These are phyloP conservation scores for Zangia roseola DNA, from an alignment of 768 basidiomycete genomes.

Conservation along the genomic window DNA sequence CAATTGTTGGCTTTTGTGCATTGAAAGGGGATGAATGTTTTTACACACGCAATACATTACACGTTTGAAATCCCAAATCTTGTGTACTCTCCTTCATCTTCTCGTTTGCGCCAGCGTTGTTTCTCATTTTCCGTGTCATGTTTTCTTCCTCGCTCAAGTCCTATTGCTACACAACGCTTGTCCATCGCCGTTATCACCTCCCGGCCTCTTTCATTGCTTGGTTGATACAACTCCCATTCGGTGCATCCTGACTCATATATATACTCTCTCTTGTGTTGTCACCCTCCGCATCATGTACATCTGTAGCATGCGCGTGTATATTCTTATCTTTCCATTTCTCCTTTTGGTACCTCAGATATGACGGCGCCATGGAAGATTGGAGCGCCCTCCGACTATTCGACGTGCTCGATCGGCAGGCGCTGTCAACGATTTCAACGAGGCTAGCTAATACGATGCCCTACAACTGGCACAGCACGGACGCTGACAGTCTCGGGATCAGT, in stretches of 20 bases:
- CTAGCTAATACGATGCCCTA: no score
- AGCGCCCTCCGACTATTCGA: no score
- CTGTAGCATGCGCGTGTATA: slow-evolving; percentile 46
- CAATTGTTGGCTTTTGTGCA: slow-evolving; percentile 28
- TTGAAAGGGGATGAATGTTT: slow-evolving; percentile 16
- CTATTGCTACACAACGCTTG: background rate
- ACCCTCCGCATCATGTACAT: slow-evolving; percentile 3
- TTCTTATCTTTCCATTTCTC: background rate
- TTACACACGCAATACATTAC: slow-evolving; percentile 21
- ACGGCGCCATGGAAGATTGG: no score
- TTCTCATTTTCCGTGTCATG: background rate
- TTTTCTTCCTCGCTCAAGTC: background rate
- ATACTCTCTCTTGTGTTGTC: background rate
- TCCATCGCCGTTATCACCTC: background rate
- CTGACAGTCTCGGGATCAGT: no score
- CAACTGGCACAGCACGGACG: no score
- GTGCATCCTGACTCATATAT: slow-evolving; percentile 1
- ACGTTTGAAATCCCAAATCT: slow-evolving; percentile 14
- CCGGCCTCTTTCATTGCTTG: background rate
- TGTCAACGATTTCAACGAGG: no score
- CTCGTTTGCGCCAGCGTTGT: background rate
- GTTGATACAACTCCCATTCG: background rate
- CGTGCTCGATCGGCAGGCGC: no score
- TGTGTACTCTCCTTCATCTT: slow-evolving; percentile 10
- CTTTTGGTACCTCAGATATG: no score